These are phyloP conservation scores for Solanum stenotomum DNA, from an alignment of 257 asterid species.

Conservation along the genomic window DNA sequence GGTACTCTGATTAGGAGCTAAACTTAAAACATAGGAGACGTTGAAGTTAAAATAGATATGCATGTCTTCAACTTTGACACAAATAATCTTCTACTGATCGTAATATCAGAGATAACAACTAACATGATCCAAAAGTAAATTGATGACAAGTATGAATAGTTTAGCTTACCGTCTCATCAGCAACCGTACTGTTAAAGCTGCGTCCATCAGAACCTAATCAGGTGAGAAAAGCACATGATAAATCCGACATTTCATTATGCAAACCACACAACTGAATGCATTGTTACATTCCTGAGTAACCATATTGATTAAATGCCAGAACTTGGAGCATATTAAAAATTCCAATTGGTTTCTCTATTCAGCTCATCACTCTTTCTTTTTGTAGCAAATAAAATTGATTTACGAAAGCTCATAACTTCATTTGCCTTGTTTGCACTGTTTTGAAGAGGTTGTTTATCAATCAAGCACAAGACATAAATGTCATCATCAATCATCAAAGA, in stretches of 20 bases:
- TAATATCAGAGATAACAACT: not conserved
- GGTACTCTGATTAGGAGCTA: not conserved
- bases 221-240: constrained; percentile 6
- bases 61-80: not conserved
- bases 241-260: not conserved
- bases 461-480: not conserved
- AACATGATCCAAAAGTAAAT: not conserved
- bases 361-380: not conserved
- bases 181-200: constrained; percentile 91
- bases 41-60: not conserved
- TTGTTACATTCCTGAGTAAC: not conserved
- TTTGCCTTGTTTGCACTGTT: not conserved
- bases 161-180: constrained; percentile 62
- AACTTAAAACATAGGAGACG: not conserved
- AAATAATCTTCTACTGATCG: not conserved
- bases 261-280: not conserved
- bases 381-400: not conserved
- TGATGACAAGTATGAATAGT: not conserved
- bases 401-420: not conserved
- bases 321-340: not conserved
- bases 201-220: constrained; percentile 56
- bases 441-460: not conserved
- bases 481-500: not conserved
- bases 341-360: not conserved
- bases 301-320: not conserved